A percentile compares a stretch with the other conserved stretches of the same genome.
phyloP scores from a whole-genome alignment of 306 rosid genomes.

The Acmispon strigosus region DNA sequence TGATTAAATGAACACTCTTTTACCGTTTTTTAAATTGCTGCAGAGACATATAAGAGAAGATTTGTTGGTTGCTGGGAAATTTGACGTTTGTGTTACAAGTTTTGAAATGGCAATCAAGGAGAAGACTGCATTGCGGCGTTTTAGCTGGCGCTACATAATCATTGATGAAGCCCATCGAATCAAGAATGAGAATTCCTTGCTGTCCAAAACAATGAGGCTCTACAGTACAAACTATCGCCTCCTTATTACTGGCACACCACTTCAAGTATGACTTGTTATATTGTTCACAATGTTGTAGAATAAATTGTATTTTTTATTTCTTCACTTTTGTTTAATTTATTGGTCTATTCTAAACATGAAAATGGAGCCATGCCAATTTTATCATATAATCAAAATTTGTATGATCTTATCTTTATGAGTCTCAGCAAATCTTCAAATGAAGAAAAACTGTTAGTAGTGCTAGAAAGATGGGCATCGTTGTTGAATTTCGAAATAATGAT shows the following conservation, averaged over 20 bases:
- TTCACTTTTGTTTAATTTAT: background rate
- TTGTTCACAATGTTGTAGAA: background rate
- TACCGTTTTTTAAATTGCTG: conserved; percentile 12
- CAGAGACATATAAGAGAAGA: conserved; percentile 89
- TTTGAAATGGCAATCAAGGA: conserved; percentile 99
- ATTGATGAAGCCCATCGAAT: conserved; percentile 99
- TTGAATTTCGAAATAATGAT: background rate
- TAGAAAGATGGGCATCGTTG: background rate
- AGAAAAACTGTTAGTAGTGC: conserved; percentile 5
- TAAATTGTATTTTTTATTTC: background rate
- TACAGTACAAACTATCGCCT: conserved; percentile 89
- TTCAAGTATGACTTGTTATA: conserved; percentile 56
- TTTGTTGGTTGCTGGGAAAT: conserved; percentile 89
- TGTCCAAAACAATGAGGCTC: conserved; percentile 95
- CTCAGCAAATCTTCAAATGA: background rate
- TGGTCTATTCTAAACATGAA: background rate
- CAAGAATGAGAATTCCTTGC: conserved; percentile 95
- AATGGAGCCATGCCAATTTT: conserved; percentile 4
- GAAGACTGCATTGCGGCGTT: conserved; percentile 81
- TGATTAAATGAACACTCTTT: background rate
- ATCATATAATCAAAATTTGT: background rate
- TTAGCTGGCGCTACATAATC: conserved; percentile 97
- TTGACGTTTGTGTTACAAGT: conserved; percentile 97
- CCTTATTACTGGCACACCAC: conserved; percentile 95
- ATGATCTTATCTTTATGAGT: background rate